phyloP scores from a whole-genome alignment of 352 stramenopile species.

The Globisporangium mamillatum region DNA sequence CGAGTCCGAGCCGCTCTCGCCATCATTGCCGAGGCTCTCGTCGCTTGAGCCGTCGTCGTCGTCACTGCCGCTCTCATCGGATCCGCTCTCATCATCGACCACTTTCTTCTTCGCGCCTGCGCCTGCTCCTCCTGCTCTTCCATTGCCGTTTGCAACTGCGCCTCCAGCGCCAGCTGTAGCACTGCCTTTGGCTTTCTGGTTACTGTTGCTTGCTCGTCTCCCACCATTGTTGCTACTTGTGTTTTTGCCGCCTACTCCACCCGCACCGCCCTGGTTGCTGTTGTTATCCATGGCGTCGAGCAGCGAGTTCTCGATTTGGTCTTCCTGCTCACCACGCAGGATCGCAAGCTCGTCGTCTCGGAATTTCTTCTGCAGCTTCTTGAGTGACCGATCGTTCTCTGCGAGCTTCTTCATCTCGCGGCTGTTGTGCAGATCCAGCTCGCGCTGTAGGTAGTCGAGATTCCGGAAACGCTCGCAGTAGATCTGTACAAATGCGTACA shows the following conservation, averaged over 20 bases:
- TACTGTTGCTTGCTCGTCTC: slow-evolving; percentile 33
- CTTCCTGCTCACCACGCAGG: slow-evolving; percentile 84
- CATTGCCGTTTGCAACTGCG: not conserved
- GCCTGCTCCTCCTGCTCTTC: slow-evolving; percentile 11
- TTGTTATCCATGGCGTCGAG: slow-evolving; percentile 37
- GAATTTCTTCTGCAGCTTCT: slow-evolving; percentile 93
- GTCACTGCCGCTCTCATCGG: slow-evolving; percentile 40
- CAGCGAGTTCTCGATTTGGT: slow-evolving; percentile 66
- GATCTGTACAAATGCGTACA: slow-evolving; percentile 25
- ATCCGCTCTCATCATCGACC: slow-evolving; percentile 25
- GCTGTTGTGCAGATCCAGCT: slow-evolving; percentile 89
- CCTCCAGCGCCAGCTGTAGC: slow-evolving; percentile 3
- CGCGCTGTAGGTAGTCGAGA: slow-evolving; percentile 94
- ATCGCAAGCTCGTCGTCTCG: slow-evolving; percentile 89
- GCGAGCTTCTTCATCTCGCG: slow-evolving; percentile 86
- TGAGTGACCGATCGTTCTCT: slow-evolving; percentile 87
- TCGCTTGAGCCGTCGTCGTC: slow-evolving; percentile 56
- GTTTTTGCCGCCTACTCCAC: slow-evolving; percentile 15
- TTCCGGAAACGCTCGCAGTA: slow-evolving; percentile 95
- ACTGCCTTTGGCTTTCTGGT: slow-evolving; percentile 39
- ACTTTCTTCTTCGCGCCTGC: slow-evolving; percentile 35
- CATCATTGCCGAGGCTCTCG: slow-evolving; percentile 33
- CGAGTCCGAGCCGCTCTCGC: slow-evolving; percentile 51
- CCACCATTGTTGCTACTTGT: slow-evolving; percentile 22
- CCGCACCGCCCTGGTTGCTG: slow-evolving; percentile 46